Evolutionary conservation across 768 basidiomycete species (phyloP).

Genomic region (Leccinum subtestaceum): DNA sequence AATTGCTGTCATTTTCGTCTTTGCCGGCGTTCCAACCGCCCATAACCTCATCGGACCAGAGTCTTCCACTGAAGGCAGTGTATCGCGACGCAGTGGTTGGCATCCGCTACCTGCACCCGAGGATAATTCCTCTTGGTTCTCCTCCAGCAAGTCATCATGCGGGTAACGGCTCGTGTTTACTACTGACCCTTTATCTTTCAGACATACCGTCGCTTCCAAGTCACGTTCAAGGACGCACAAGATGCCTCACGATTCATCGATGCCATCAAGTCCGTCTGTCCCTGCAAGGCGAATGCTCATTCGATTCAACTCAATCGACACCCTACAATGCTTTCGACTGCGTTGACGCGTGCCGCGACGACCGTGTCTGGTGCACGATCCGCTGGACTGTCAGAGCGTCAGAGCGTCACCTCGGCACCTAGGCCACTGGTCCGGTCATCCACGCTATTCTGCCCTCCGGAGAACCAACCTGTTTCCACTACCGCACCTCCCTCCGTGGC

Average conservation of each 20-base stretch:
- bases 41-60: constrained; percentile 41
- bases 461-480: not conserved
- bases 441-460: not conserved
- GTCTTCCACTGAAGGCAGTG: constrained; percentile 76
- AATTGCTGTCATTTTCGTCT: constrained; percentile 65
- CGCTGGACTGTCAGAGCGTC: not conserved
- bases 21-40: constrained; percentile 32
- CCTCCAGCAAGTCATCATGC: constrained; percentile 29
- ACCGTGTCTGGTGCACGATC: not conserved
- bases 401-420: constrained; percentile 5
- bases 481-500: constrained; percentile 7
- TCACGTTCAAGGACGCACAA: constrained; percentile 54
- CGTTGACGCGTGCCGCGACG: constrained; percentile 21
- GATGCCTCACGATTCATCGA: constrained; percentile 59
- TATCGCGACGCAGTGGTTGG: constrained; percentile 73
- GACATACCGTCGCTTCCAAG: constrained; percentile 75
- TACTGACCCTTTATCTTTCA: constrained; percentile 29
- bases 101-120: constrained; percentile 66
- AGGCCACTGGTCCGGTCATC: constrained; percentile 3
- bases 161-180: not conserved
- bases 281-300: constrained; percentile 61
- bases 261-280: constrained; percentile 64
- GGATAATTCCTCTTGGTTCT: constrained; percentile 27
- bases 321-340: constrained; percentile 12
- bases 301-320: constrained; percentile 23